Base-by-base conservation (phyloP, 2,329 filamentous ascomycete species). In the Cyphellophora attinorum region DNA sequence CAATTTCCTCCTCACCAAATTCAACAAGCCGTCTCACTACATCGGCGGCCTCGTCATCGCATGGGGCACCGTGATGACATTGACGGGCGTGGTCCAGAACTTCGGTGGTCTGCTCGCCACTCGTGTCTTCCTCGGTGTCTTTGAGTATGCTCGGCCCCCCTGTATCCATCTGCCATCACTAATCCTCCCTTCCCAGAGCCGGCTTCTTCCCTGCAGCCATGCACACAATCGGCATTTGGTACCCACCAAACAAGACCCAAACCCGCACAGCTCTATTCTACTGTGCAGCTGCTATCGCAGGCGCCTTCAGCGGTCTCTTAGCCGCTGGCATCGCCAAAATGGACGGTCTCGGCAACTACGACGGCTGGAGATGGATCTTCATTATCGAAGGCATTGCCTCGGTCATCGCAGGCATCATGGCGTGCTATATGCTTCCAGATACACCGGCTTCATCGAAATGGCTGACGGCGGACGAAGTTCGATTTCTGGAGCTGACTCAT, bases 291-390 rank as follows among this genome's bases (percentile, higher is more conserved):
- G 81, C 82, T 2, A 62, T 84, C 3, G 79, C 81, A 0, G 82
- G 82, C 2, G 81, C 79, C 1, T 70, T 76, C 15, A 81, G 82
- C 5, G 83, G 83, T 0, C 59, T 88, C 11, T 62, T 88, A 11
- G 82, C 82, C 14, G 44, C 52, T 34, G 49, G 38, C 5, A 40
- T 59, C 11, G 42, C 45, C 11, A 48, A 54, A 34, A 76, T 88
- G 72, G 76, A 82, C 32, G 81, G 81, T 1, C 52, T 76, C 1
- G 58, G 61, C 0, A 80, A 79, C 2, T 64, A 53, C 23, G 38
- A 40, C 5, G 81, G 79, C 1, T 88, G 82, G 83, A 65, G 79
- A 27, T 82, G 78, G 68, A 77, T 85, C 35, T 70, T 86, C 65
- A 62, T 64, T 30, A 49, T 64, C n/a, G n/a, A n/a, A n/a, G n/a